phyloP scores from a whole-genome alignment of 495 filamentous ascomycete species.

The Lasiosphaeris hirsuta region DNA sequence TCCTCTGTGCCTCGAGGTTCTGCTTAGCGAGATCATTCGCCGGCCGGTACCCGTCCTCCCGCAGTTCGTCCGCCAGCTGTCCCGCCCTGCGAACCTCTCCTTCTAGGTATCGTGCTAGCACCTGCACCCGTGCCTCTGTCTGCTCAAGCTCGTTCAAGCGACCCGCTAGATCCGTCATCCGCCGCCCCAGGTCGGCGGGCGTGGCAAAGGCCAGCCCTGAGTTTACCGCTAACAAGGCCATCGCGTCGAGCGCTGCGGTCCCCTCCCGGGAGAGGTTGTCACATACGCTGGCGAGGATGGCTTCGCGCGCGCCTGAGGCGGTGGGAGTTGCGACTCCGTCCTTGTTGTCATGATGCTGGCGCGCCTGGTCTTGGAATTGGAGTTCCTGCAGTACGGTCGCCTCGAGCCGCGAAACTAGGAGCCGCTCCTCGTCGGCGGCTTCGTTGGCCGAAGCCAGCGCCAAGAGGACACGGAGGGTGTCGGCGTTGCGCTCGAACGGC shows the following conservation, averaged over 20 bases:
- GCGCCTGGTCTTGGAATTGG: conserved; percentile 17
- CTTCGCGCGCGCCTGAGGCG: conserved; percentile 39
- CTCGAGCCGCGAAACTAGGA: conserved; percentile 59
- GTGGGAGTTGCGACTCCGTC: neutral
- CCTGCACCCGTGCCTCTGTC: conserved; percentile 36
- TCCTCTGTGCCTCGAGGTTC: conserved; percentile 60
- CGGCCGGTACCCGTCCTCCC: conserved; percentile 46
- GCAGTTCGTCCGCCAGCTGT: conserved; percentile 26
- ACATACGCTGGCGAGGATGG: conserved; percentile 34
- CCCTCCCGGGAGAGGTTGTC: conserved; percentile 43
- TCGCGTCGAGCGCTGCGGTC: conserved; percentile 35
- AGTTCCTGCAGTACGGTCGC: conserved; percentile 53
- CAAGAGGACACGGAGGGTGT: conserved; percentile 74
- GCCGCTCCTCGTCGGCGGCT: conserved; percentile 71
- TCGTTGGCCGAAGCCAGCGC: conserved; percentile 76
- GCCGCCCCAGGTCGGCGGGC: conserved; percentile 32
- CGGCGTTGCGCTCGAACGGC: conserved; percentile 77
- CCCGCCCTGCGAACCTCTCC: conserved; percentile 23
- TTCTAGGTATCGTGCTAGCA: conserved; percentile 33
- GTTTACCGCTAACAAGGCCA: conserved; percentile 37
- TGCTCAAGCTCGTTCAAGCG: conserved; percentile 40
- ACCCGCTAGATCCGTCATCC: conserved; percentile 38
- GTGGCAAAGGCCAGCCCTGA: conserved; percentile 32
- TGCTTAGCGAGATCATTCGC: conserved; percentile 51
- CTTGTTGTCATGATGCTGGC: neutral